phyloP scores from a whole-genome alignment of 495 filamentous ascomycete genomes.

The Annulohypoxylon bovei region DNA sequence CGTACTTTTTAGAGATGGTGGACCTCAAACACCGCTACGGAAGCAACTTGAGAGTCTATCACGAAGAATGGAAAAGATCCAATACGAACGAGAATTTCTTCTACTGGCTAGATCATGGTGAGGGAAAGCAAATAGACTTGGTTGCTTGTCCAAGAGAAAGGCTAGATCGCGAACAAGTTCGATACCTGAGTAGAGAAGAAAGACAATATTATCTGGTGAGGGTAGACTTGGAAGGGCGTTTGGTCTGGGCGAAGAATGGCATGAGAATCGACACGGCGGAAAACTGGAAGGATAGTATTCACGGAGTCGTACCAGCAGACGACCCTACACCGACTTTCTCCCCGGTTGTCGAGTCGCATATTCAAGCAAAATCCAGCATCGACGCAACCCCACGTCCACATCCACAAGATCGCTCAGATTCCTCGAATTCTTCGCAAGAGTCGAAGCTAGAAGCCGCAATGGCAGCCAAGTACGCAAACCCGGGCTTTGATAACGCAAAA shows the following conservation, averaged over 20 bases:
- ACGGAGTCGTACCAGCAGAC: constrained; percentile 76
- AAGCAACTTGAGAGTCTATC: constrained; percentile 83
- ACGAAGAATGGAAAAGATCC: constrained; percentile 80
- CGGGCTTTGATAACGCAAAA: constrained; percentile 63
- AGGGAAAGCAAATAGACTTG: constrained; percentile 68
- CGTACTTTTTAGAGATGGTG: constrained; percentile 95
- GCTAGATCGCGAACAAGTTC: constrained; percentile 74
- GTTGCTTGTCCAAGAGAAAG: constrained; percentile 69
- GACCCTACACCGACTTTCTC: constrained; percentile 66
- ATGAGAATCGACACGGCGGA: constrained; percentile 76
- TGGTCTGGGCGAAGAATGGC: constrained; percentile 84
- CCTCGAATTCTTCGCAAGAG: constrained; percentile 34
- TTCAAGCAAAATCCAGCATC: constrained; percentile 31
- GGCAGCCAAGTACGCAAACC: constrained; percentile 62
- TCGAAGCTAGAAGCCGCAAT: constrained; percentile 51
- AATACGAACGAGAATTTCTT: constrained; percentile 90
- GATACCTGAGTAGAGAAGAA: constrained; percentile 79
- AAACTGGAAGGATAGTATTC: constrained; percentile 80
- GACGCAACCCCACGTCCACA: constrained; percentile 28
- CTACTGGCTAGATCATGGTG: constrained; percentile 92
- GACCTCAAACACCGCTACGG: constrained; percentile 91
- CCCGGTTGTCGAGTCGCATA: constrained; percentile 33
- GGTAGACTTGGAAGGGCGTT: constrained; percentile 71
- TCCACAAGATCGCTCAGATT: constrained; percentile 19
- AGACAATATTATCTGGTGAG: constrained; percentile 76